Percentiles rank a stretch among this genome's conserved stretches.
phyloP scores from a whole-genome alignment of 2,329 filamentous ascomycete genomes.

The Coniochaeta hoffmannii region DNA sequence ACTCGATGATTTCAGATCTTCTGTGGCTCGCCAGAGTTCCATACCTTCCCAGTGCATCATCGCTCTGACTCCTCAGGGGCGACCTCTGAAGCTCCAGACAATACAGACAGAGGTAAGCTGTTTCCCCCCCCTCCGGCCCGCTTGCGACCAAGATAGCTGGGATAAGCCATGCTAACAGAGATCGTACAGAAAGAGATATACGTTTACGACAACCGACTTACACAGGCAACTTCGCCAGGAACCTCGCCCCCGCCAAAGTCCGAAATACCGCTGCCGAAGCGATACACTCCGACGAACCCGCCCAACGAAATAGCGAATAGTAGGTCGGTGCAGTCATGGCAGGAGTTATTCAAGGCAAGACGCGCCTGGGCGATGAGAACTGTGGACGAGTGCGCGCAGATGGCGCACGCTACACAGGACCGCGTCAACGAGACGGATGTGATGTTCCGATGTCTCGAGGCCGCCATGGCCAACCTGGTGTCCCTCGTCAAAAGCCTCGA shows the following conservation, averaged over 20 bases:
- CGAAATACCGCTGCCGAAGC: constrained; percentile 43
- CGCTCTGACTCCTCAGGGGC: constrained; percentile 76
- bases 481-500: constrained; percentile 65
- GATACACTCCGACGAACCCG: constrained; percentile 53
- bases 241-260: constrained; percentile 32
- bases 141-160: neutral
- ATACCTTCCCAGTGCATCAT: constrained; percentile 78
- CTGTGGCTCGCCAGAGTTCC: constrained; percentile 66
- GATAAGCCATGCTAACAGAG: constrained; percentile 4
- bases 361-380: constrained; percentile 71
- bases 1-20: constrained; percentile 77
- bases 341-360: constrained; percentile 73
- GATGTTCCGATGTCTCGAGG: constrained; percentile 72
- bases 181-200: constrained; percentile 70
- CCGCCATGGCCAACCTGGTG: constrained; percentile 80
- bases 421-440: constrained; percentile 67
- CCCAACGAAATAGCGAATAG: constrained; percentile 81
- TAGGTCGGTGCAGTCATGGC: constrained; percentile 80
- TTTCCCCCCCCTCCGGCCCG: neutral
- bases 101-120: constrained; percentile 67
- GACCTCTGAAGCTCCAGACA: constrained; percentile 73
- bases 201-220: constrained; percentile 78
- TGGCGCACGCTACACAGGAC: constrained; percentile 54
- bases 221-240: constrained; percentile 46
- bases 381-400: constrained; percentile 59